phyloP scores from a whole-genome alignment of 768 basidiomycete species.

The Hericium erinaceus region DNA sequence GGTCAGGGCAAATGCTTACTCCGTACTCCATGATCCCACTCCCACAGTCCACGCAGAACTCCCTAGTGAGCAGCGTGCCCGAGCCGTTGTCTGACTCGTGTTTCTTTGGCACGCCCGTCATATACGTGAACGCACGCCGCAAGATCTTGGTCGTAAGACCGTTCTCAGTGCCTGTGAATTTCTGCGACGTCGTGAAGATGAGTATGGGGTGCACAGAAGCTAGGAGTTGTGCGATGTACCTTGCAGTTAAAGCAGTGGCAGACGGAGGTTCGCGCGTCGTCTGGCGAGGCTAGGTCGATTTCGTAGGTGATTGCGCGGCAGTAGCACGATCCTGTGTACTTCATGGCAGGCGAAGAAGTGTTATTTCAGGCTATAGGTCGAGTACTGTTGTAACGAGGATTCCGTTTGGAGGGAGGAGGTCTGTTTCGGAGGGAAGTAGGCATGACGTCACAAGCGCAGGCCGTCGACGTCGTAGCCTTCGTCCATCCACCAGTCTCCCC shows the following conservation, averaged over 20 bases:
- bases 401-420: no score
- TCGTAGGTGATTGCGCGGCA: constrained; percentile 13
- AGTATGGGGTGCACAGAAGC: neutral
- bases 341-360: neutral
- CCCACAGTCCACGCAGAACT: constrained; percentile 15
- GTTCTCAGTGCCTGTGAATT: neutral
- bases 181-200: neutral
- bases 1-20: no score
- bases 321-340: constrained; percentile 13
- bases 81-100: constrained; percentile 15
- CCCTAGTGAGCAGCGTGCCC: constrained; percentile 9
- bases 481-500: no score
- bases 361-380: neutral
- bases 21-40: constrained; percentile 16
- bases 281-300: constrained; percentile 10
- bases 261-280: constrained; percentile 14
- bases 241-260: constrained; percentile 18
- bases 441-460: no score
- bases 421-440: no score
- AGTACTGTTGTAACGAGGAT: no score
- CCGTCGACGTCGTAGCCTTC: no score
- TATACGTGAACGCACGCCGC: neutral
- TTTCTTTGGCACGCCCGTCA: constrained; percentile 8
- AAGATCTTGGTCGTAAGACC: neutral
- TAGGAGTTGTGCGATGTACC: neutral